phyloP scores from a whole-genome alignment of 2,329 filamentous ascomycete species.

The Trichoderma koningiopsis region DNA sequence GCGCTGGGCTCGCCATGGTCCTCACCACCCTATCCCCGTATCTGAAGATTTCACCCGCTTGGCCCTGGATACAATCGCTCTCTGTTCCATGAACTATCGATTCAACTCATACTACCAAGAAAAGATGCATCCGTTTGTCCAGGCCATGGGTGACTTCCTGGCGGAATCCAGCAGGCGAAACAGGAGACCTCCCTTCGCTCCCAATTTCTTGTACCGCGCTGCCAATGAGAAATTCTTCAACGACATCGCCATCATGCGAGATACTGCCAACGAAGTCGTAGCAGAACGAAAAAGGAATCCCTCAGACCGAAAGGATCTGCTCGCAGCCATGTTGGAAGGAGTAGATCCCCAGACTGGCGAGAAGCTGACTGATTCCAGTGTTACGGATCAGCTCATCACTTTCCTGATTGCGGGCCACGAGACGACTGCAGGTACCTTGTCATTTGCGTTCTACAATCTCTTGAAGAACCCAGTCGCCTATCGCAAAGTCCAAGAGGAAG shows the following conservation, averaged over 20 bases:
- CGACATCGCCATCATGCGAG: slow-evolving; percentile 58
- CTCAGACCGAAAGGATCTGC: slow-evolving; percentile 63
- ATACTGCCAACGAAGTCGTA: slow-evolving; percentile 62
- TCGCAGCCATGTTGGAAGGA: slow-evolving; percentile 70
- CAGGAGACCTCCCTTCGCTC: slow-evolving; percentile 48
- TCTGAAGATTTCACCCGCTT: slow-evolving; percentile 72
- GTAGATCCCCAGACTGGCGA: slow-evolving; percentile 68
- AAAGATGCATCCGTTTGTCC: slow-evolving; percentile 69
- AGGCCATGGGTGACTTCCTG: slow-evolving; percentile 67
- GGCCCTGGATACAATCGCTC: slow-evolving; percentile 70
- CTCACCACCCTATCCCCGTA: slow-evolving; percentile 57
- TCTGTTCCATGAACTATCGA: slow-evolving; percentile 71
- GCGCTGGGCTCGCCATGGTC: slow-evolving; percentile 69
- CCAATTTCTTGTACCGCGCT: slow-evolving; percentile 52
- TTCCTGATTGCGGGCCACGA: slow-evolving; percentile 73
- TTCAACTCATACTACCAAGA: slow-evolving; percentile 77
- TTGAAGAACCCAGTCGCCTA: slow-evolving; percentile 64
- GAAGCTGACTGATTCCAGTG: slow-evolving; percentile 62
- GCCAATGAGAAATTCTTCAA: slow-evolving; percentile 53
- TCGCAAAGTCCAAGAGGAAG: slow-evolving; percentile 64
- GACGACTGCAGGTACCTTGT: slow-evolving; percentile 68
- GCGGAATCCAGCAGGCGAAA: slow-evolving; percentile 55
- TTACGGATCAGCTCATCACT: slow-evolving; percentile 71
- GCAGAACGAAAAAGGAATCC: slow-evolving; percentile 58
- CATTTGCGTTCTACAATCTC: slow-evolving; percentile 67